A percentile compares a stretch with the other conserved stretches of the same genome.
These are phyloP conservation scores for Carnegiea gigantea DNA, from an alignment of 179 eudicot species.

Conservation along the genomic window DNA sequence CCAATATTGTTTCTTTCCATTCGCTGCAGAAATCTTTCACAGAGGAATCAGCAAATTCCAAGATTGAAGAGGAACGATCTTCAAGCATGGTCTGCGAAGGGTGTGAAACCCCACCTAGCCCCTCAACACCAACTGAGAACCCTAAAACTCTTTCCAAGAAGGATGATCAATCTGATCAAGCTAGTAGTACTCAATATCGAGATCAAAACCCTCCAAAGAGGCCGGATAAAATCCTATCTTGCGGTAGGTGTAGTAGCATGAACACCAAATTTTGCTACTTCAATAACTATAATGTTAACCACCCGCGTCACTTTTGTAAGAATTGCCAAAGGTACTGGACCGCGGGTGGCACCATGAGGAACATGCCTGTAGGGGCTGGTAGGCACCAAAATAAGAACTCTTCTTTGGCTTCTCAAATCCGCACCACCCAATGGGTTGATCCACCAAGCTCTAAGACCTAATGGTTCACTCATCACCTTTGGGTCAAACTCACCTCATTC, in stretches of 20 bases:
- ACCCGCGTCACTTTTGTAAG: slow-evolving; percentile 71
- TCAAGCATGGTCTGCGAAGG: slow-evolving; percentile 26
- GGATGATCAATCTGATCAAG: slow-evolving; percentile 32
- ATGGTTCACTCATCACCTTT: slow-evolving; percentile 48
- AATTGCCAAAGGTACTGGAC: slow-evolving; percentile 80
- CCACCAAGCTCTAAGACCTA: slow-evolving; percentile 26
- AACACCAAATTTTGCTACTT: slow-evolving; percentile 76
- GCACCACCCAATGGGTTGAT: slow-evolving; percentile 33
- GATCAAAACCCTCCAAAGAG: slow-evolving; percentile 42
- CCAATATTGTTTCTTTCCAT: not conserved
- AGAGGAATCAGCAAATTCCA: slow-evolving; percentile 17
- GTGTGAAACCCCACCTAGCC: slow-evolving; percentile 21
- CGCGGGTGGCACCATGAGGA: slow-evolving; percentile 70
- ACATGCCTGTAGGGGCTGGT: slow-evolving; percentile 65
- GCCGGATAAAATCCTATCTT: slow-evolving; percentile 63
- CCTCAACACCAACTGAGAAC: slow-evolving; percentile 30
- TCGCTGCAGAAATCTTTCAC: slow-evolving; percentile 28
- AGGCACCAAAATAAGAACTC: slow-evolving; percentile 55
- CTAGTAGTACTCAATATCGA: slow-evolving; percentile 37
- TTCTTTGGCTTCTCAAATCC: slow-evolving; percentile 30
- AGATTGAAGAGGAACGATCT: slow-evolving; percentile 22
- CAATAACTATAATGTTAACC: slow-evolving; percentile 69
- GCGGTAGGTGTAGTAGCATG: slow-evolving; percentile 69
- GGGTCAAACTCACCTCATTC: slow-evolving; percentile 42
- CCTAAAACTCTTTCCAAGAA: slow-evolving; percentile 27